Evolutionary conservation across 306 rosid genomes (phyloP), one percentile per base, ranked within the genome.

Genomic region (Astragalus glycyphyllos): DNA sequence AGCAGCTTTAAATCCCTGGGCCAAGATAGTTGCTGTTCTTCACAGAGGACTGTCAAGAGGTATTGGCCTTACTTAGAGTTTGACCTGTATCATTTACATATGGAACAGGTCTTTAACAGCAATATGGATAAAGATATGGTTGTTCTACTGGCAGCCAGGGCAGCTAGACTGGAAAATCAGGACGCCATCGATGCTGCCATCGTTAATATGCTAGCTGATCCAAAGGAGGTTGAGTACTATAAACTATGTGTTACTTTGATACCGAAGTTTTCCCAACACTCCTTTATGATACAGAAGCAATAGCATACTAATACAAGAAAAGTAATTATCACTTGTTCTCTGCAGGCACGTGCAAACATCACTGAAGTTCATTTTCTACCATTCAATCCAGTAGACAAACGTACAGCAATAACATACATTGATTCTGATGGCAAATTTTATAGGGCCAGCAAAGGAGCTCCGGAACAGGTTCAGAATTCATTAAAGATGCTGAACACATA

Each of bases 371-470:
- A 91, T 87, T 88, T 91, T 81, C 85, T 91, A 67, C 97, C 97
- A 23, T 91, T 88, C 85, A 91, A 91, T 75, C 97, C 97, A 4
- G 88, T 91, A 64, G 96, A 88, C 84, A 91, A 91, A 76, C 97
- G 97, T 38, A 91, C 97, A 53, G 97, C 97, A 8, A 85, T 85
- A 69, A 91, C 97, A 48, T 91, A 91, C 71, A 71, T 84, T 50
- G 92, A 81, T 76, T 44, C 85, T 54, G 81, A 88, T 47, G 96
- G 92, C 17, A 86, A 86, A 1, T 88, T 86, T 90, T 62, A 86
- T 69, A 75, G 96, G 54, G 89, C 96, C 63, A 91, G 86, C 86
- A 88, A 91, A 85, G 97, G 97, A 81, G 97, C 96, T 76, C 96
- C 97, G 0, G 97, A 91, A 76, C 97, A 91, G 97, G 97, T 91